Percentiles rank a stretch among this genome's conserved stretches.
Evolutionary conservation across 2,329 filamentous ascomycete genomes (phyloP).

Genomic region (Epichloe aotearoae): DNA sequence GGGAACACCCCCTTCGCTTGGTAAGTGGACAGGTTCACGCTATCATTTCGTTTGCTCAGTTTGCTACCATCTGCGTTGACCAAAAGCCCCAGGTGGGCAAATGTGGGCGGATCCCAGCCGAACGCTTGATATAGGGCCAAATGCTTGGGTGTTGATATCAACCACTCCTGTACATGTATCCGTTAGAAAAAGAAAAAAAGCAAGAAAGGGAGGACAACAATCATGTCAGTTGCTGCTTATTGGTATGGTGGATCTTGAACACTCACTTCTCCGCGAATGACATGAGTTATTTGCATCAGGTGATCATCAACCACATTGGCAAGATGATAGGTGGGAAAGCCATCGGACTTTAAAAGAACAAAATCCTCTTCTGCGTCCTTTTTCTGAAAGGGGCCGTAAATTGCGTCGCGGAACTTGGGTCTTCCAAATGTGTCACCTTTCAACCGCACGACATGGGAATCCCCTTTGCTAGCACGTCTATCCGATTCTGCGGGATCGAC

Average conservation of each 20-base stretch:
- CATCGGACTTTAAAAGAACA: conserved; percentile 82
- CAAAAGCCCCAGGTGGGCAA: conserved; percentile 69
- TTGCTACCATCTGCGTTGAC: conserved; percentile 58
- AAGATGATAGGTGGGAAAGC: conserved; percentile 89
- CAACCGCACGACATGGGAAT: conserved; percentile 67
- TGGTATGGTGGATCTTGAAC: neutral
- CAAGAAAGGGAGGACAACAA: neutral
- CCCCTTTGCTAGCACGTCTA: conserved; percentile 52
- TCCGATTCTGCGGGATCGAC: conserved; percentile 56
- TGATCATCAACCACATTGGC: conserved; percentile 97
- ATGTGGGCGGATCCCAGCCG: conserved; percentile 58
- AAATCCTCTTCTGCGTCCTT: conserved; percentile 58
- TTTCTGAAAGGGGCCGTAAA: conserved; percentile 58
- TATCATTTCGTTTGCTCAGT: conserved; percentile 68
- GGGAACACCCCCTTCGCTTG: conserved; percentile 33
- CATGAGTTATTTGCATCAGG: conserved; percentile 88
- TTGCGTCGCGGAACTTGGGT: conserved; percentile 58
- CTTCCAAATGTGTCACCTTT: conserved; percentile 42
- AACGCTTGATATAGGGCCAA: conserved; percentile 63
- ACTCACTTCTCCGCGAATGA: conserved; percentile 69
- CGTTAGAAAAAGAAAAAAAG: neutral
- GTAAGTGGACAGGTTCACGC: conserved; percentile 38
- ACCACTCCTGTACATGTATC: conserved; percentile 58
- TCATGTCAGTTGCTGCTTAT: neutral
- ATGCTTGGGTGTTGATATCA: conserved; percentile 76